Evolutionary conservation across 2,329 filamentous ascomycete genomes (phyloP).

Genomic region (Aspergillus tubingensis): DNA sequence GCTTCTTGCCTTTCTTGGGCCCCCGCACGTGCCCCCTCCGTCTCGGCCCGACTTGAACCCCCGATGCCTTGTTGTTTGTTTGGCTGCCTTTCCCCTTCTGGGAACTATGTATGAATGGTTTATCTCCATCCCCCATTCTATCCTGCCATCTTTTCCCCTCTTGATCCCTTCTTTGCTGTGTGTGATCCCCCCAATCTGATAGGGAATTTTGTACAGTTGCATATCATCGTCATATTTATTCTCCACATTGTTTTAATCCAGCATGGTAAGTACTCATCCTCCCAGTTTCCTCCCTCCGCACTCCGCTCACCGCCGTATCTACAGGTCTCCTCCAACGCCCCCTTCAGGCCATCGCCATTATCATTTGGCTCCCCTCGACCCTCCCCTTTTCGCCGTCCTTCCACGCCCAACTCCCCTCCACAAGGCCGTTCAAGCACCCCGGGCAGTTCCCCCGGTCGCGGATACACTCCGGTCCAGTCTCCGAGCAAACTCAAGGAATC

Average conservation of each 20-base stretch:
- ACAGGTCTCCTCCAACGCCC: conserved; percentile 52
- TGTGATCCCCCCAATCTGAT: not conserved
- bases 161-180: not conserved
- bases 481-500: conserved; percentile 52
- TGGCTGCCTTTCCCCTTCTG: conserved; percentile 11
- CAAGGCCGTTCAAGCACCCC: conserved; percentile 52
- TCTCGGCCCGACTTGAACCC: conserved; percentile 23
- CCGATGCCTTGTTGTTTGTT: conserved; percentile 23
- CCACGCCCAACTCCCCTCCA: conserved; percentile 63
- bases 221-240: not conserved
- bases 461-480: conserved; percentile 46
- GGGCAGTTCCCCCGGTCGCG: conserved; percentile 48
- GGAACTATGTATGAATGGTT: conserved; percentile 1
- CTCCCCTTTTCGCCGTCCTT: conserved; percentile 69
- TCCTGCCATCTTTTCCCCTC: not conserved
- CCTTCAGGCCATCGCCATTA: conserved; percentile 71
- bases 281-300: not conserved
- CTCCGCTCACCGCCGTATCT: not conserved
- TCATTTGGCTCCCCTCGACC: conserved; percentile 70
- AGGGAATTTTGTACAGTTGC: too few relatives aligned
- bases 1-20: not conserved
- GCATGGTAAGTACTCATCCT: conserved; percentile 21
- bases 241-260: not conserved
- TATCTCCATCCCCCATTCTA: not conserved
- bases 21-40: conserved; percentile 15